These are phyloP conservation scores for Paramyrothecium roridum DNA, from an alignment of 2,329 filamentous ascomycete species.

Conservation along the genomic window DNA sequence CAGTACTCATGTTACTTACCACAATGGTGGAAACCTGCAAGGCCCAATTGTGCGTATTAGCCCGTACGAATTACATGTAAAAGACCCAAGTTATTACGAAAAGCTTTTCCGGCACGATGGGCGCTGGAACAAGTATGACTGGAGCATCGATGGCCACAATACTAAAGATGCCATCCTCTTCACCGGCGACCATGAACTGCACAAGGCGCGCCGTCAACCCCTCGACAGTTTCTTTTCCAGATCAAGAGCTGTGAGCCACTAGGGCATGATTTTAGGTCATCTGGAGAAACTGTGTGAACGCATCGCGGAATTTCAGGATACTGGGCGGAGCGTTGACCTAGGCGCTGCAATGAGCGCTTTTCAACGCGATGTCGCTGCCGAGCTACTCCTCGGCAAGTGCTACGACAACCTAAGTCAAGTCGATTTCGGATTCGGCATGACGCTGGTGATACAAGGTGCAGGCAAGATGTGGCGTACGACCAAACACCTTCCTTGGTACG, in stretches of 20 bases:
- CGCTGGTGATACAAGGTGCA: conserved; percentile 1
- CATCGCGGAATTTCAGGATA: not conserved
- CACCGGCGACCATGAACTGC: not conserved
- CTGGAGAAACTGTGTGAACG: not conserved
- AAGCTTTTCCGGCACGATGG: conserved; percentile 5
- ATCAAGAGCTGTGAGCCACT: not conserved
- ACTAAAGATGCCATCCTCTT: not conserved
- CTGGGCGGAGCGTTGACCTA: conserved; percentile 5
- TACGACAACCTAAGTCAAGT: conserved; percentile 8
- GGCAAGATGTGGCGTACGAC: conserved; percentile 10
- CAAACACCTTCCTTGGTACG: conserved; percentile 1
- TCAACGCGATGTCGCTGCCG: conserved; percentile 8
- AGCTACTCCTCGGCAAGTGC: conserved; percentile 9
- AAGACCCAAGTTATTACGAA: conserved; percentile 16
- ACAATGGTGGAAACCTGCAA: not conserved
- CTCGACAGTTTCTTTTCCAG: not conserved
- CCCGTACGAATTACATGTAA: conserved; percentile 15
- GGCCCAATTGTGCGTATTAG: conserved; percentile 20
- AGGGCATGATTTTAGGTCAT: not conserved
- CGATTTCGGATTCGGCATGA: conserved; percentile 9
- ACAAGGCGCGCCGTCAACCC: not conserved
- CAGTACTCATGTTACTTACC: not conserved
- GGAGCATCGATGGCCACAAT: not conserved
- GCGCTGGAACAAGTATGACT: conserved; percentile 1
- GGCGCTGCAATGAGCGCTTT: conserved; percentile 12